These are phyloP conservation scores for Heterobasidion irregulare DNA, from an alignment of 1,284 basidiomycete genomes.

Conservation along the genomic window DNA sequence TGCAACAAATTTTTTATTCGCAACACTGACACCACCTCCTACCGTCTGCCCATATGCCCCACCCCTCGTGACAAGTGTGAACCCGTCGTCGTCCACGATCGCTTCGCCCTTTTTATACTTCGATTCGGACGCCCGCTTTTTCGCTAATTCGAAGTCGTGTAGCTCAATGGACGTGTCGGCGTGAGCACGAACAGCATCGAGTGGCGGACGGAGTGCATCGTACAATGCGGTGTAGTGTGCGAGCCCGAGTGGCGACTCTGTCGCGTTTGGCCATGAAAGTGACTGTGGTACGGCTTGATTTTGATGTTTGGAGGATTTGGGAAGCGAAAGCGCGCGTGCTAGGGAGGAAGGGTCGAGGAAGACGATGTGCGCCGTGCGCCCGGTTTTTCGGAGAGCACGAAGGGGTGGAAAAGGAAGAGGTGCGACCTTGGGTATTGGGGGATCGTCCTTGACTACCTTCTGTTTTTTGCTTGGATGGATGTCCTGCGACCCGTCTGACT, in stretches of 20 bases:
- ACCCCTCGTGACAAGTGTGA: slow-evolving; percentile 82
- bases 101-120: slow-evolving; percentile 74
- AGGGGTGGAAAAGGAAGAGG: slow-evolving; percentile 48
- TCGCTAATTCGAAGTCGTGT: slow-evolving; percentile 65
- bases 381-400: slow-evolving; percentile 54
- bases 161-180: slow-evolving; percentile 70
- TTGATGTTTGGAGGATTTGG: slow-evolving; percentile 17
- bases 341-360: slow-evolving; percentile 75
- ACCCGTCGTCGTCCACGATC: slow-evolving; percentile 87
- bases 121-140: slow-evolving; percentile 43
- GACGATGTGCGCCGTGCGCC: slow-evolving; percentile 63
- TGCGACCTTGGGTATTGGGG: slow-evolving; percentile 33
- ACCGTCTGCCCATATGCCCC: slow-evolving; percentile 83
- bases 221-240: slow-evolving; percentile 62
- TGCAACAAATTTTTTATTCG: slow-evolving; percentile 56
- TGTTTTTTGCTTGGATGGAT: slow-evolving; percentile 39
- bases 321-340: slow-evolving; percentile 44
- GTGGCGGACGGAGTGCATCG: slow-evolving; percentile 57
- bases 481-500: slow-evolving; percentile 19
- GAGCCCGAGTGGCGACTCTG: slow-evolving; percentile 55
- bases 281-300: slow-evolving; percentile 23
- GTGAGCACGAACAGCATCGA: slow-evolving; percentile 63
- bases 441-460: slow-evolving; percentile 27
- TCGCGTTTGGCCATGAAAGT: slow-evolving; percentile 50
- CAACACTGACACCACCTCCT: slow-evolving; percentile 73